Evolutionary conservation across 305 asterid genomes (phyloP).

Genomic region (Rubia tinctorum): DNA sequence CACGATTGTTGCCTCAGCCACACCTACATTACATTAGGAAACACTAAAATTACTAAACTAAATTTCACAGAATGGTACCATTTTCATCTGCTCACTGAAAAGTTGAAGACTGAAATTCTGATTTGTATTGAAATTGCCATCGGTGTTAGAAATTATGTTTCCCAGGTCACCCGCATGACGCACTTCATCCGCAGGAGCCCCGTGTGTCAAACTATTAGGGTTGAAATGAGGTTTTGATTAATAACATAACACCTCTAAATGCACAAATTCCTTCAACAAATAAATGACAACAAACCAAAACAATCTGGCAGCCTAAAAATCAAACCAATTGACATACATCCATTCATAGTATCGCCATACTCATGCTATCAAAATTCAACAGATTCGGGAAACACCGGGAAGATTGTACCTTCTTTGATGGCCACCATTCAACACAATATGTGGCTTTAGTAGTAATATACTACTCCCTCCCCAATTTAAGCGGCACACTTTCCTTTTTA

Average conservation of each 20-base stretch:
- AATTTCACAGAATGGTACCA: too few relatives aligned
- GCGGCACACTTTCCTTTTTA: too few relatives aligned
- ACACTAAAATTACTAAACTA: constrained; percentile 9
- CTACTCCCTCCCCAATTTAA: too few relatives aligned
- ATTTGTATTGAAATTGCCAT: constrained; percentile 64
- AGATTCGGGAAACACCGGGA: too few relatives aligned
- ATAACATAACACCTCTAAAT: neutral
- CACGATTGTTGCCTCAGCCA: constrained; percentile 84
- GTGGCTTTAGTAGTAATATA: too few relatives aligned
- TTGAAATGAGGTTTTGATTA: constrained; percentile 86
- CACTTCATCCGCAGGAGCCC: constrained; percentile 88
- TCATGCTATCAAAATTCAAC: constrained; percentile 58
- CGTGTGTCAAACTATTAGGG: constrained; percentile 76
- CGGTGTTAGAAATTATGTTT: constrained; percentile 93
- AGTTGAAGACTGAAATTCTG: neutral
- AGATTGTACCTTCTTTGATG: too few relatives aligned
- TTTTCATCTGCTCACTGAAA: constrained; percentile 1
- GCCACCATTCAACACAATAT: too few relatives aligned
- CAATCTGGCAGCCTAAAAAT: constrained; percentile 10
- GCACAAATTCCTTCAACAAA: neutral
- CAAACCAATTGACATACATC: constrained; percentile 94
- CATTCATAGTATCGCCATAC: constrained; percentile 94
- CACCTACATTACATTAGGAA: constrained; percentile 45
- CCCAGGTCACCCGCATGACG: constrained; percentile 99
- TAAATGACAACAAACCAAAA: constrained; percentile 6